These are phyloP conservation scores for Copromyces sp. DNA, from an alignment of 495 filamentous ascomycete species.

Conservation along the genomic window DNA sequence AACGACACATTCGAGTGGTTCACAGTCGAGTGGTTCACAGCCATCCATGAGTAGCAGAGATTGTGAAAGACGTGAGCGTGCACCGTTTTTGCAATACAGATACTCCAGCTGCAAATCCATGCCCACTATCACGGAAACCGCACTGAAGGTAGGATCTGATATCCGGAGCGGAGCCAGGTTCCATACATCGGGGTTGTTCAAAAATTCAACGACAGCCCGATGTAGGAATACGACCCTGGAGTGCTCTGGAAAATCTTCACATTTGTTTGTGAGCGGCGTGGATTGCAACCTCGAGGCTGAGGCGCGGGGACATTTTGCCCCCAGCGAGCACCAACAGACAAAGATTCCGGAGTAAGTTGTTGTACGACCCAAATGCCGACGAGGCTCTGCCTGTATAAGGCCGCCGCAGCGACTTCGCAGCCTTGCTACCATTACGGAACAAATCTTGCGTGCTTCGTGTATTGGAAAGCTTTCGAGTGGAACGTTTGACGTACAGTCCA, in stretches of 20 bases:
- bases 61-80: accelerated
- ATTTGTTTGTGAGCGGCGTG: not conserved
- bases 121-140: not conserved
- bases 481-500: not conserved
- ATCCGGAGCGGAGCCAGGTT: not conserved
- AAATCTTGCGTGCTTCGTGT: not conserved
- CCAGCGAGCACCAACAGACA: not conserved
- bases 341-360: too few relatives aligned
- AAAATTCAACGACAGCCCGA: not conserved
- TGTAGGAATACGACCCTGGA: not conserved
- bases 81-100: not conserved
- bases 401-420: not conserved
- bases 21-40: not conserved
- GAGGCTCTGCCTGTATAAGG: not conserved
- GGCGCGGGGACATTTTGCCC: not conserved
- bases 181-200: not conserved
- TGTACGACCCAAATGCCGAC: not conserved
- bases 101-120: not conserved
- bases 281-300: too few relatives aligned
- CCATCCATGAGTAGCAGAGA: not conserved
- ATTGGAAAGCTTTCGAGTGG: not conserved
- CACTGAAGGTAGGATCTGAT: not conserved
- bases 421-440: not conserved
- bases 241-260: not conserved
- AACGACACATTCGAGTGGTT: not conserved